These are phyloP conservation scores for Leccinellum albellum DNA, from an alignment of 768 basidiomycete species.

Conservation along the genomic window DNA sequence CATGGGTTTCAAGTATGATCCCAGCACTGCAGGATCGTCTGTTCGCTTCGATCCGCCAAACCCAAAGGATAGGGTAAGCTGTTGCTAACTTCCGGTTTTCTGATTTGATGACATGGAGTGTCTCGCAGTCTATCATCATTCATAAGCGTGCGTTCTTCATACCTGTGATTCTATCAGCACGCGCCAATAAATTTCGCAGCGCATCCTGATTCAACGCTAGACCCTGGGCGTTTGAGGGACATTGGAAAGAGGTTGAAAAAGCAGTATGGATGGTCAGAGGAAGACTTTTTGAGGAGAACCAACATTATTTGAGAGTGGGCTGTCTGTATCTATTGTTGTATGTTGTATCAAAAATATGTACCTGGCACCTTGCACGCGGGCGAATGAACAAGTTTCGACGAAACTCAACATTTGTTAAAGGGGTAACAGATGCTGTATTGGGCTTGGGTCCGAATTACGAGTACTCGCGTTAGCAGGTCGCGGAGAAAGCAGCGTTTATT, in stretches of 20 bases:
- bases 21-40: slow-evolving; percentile 76
- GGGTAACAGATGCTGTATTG: no score
- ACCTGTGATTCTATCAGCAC: not conserved
- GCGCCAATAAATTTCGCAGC: slow-evolving; percentile 38
- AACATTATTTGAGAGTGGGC: slow-evolving; percentile 1
- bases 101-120: not conserved
- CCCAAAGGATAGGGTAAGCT: slow-evolving; percentile 40
- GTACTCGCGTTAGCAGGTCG: no score
- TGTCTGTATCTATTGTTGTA: not conserved
- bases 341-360: no score
- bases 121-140: slow-evolving; percentile 60
- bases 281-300: slow-evolving; percentile 34
- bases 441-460: no score
- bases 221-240: slow-evolving; percentile 45
- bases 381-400: no score
- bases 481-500: no score
- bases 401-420: no score
- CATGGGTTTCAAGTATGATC: slow-evolving; percentile 73
- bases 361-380: no score
- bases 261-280: slow-evolving; percentile 64
- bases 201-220: slow-evolving; percentile 68
- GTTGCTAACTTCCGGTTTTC: not conserved
- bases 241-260: slow-evolving; percentile 57
- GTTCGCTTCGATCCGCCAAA: slow-evolving; percentile 79
- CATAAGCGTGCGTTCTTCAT: slow-evolving; percentile 57